A percentile compares a stretch with the other conserved stretches of the same genome.
phyloP scores from a whole-genome alignment of 2,329 filamentous ascomycete genomes.

The Diaporthe humulicola region DNA sequence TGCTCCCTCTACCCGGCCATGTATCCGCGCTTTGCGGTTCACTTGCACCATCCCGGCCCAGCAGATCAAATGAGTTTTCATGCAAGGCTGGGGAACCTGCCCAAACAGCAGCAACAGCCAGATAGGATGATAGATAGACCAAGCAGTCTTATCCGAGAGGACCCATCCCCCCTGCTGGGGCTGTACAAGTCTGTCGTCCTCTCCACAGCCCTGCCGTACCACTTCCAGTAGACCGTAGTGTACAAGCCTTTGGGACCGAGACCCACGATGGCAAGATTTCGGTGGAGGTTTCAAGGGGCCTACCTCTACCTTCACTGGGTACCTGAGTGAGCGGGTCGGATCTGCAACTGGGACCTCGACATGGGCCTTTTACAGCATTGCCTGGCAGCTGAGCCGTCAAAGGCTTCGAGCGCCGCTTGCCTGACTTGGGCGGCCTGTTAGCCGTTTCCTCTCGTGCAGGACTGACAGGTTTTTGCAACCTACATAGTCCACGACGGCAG shows the following conservation, averaged over 20 bases:
- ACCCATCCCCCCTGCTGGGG: background rate
- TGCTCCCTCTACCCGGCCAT: slow-evolving; percentile 8
- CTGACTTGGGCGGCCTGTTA: background rate
- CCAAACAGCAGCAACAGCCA: background rate
- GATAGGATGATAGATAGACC: background rate
- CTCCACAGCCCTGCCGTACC: slow-evolving; percentile 18
- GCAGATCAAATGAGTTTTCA: slow-evolving; percentile 22
- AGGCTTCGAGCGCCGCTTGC: slow-evolving; percentile 13
- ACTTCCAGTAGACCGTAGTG: background rate
- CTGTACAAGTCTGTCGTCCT: background rate
- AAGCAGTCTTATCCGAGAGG: background rate
- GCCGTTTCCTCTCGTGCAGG: slow-evolving; percentile 10
- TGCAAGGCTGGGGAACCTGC: background rate
- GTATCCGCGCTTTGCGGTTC: slow-evolving; percentile 1
- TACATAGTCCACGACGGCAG: background rate
- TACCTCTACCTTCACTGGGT: slow-evolving; percentile 33
- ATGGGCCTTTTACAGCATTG: slow-evolving; percentile 22
- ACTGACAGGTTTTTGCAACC: slow-evolving; percentile 5
- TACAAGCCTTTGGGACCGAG: slow-evolving; percentile 6
- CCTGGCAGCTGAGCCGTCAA: slow-evolving; percentile 21
- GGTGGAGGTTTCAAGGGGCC: slow-evolving; percentile 39
- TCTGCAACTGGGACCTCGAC: slow-evolving; percentile 29
- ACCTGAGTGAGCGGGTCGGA: slow-evolving; percentile 30
- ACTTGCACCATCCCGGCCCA: background rate
- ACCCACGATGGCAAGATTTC: slow-evolving; percentile 40